These are phyloP conservation scores for Gypsophila paniculata DNA, from an alignment of 179 eudicot species.

Conservation along the genomic window DNA sequence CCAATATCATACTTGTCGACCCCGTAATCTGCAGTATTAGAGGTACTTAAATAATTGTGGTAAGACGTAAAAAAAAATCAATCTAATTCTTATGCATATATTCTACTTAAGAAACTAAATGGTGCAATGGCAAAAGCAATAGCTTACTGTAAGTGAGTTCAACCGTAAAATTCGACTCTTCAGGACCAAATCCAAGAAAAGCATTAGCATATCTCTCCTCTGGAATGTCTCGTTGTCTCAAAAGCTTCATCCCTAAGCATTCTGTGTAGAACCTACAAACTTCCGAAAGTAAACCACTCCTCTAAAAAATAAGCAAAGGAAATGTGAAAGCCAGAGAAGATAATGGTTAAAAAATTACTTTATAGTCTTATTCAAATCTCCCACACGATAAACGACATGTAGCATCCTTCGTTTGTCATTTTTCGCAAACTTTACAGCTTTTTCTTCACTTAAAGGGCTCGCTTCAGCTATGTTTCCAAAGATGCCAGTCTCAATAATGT, in stretches of 20 bases:
- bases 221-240: slow-evolving; percentile 54
- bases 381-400: slow-evolving; percentile 59
- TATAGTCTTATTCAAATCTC: slow-evolving; percentile 57
- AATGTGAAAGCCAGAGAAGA: neutral
- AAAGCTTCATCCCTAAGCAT: slow-evolving; percentile 67
- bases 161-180: slow-evolving; percentile 46
- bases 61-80: neutral
- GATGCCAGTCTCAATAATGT: slow-evolving; percentile 26
- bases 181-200: slow-evolving; percentile 64
- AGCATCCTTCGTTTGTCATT: slow-evolving; percentile 55
- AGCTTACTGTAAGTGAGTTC: slow-evolving; percentile 64
- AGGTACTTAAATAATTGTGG: neutral
- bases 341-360: slow-evolving; percentile 35
- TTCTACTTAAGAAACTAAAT: neutral
- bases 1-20: slow-evolving; percentile 63
- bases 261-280: slow-evolving; percentile 51
- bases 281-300: slow-evolving; percentile 23
- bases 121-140: slow-evolving; percentile 4
- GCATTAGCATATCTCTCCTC: slow-evolving; percentile 60
- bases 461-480: slow-evolving; percentile 35
- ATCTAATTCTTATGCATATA: neutral
- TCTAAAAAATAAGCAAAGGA: neutral
- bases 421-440: slow-evolving; percentile 39
- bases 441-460: slow-evolving; percentile 30
- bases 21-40: slow-evolving; percentile 48